These are phyloP conservation scores for Saprolegnia diclina DNA, from an alignment of 352 stramenopile genomes.

Conservation along the genomic window DNA sequence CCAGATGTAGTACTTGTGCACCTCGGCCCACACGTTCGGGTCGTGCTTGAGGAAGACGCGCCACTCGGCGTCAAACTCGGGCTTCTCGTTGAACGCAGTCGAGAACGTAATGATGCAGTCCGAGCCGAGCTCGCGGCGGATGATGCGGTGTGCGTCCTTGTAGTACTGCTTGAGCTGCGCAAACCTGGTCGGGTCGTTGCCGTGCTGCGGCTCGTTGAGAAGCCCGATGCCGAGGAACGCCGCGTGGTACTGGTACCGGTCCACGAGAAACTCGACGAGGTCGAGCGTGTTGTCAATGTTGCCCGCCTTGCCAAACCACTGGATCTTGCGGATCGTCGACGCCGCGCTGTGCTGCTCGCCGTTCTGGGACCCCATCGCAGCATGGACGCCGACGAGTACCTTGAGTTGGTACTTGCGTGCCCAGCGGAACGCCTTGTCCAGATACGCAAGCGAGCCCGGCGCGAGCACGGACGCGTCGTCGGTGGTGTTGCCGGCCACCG, in stretches of 20 bases:
- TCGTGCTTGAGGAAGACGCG: constrained; percentile 5
- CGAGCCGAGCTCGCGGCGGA: constrained; percentile 28
- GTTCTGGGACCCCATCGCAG: constrained; percentile 24
- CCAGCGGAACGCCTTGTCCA: constrained; percentile 38
- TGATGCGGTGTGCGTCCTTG: constrained; percentile 29
- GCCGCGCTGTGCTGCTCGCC: constrained; percentile 18
- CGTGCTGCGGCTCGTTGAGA: constrained; percentile 33
- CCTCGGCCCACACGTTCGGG: constrained; percentile 36
- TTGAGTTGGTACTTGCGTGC: constrained; percentile 33
- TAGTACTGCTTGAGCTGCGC: constrained; percentile 35
- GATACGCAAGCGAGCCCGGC: constrained; percentile 28
- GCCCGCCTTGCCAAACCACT: constrained; percentile 29
- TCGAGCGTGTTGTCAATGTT: constrained; percentile 32
- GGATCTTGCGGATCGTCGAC: constrained; percentile 11
- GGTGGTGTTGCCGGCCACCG: background rate
- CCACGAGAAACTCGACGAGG: constrained; percentile 30
- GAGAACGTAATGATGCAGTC: constrained; percentile 31
- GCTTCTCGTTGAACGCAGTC: constrained; percentile 6
- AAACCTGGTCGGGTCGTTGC: constrained; percentile 24
- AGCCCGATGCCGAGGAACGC: constrained; percentile 36
- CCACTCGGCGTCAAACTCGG: background rate
- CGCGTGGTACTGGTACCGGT: constrained; percentile 31
- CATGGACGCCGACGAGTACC: constrained; percentile 27
- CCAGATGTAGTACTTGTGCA: constrained; percentile 42
- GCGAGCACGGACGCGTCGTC: constrained; percentile 15